Evolutionary conservation across 2,329 filamentous ascomycete genomes (phyloP).

Genomic region (Alternaria triticina): DNA sequence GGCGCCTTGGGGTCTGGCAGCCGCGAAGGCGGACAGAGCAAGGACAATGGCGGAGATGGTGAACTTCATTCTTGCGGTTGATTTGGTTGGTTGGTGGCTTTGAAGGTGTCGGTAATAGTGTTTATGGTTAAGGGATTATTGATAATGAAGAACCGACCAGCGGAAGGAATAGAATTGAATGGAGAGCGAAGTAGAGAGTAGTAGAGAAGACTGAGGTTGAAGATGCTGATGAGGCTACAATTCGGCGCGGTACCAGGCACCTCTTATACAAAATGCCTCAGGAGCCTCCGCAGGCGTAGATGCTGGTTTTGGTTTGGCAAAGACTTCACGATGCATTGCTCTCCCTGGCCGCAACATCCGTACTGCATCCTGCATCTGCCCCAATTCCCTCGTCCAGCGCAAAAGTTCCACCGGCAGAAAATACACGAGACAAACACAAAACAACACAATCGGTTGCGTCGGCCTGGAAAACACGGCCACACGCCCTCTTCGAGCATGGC

Average conservation of each 20-base stretch:
- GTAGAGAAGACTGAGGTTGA: slow-evolving; percentile 4
- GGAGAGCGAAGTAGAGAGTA: background rate
- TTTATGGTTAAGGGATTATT: slow-evolving; percentile 2
- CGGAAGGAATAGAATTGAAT: slow-evolving; percentile 8
- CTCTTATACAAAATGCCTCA: slow-evolving; percentile 6
- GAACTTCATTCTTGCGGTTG: slow-evolving; percentile 31
- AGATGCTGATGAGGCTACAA: slow-evolving; percentile 8
- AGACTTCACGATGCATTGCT: slow-evolving; percentile 6
- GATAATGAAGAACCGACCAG: slow-evolving; percentile 14
- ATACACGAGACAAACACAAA: slow-evolving; percentile 14
- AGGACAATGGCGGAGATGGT: slow-evolving; percentile 23
- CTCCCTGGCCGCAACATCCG: background rate
- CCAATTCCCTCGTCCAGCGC: background rate
- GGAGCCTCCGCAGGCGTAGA: background rate
- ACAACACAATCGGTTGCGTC: slow-evolving; percentile 2
- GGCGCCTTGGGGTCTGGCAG: slow-evolving; percentile 21
- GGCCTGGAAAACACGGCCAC: background rate
- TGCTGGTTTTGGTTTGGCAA: background rate
- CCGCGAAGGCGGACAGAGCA: slow-evolving; percentile 25
- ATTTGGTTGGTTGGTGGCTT: background rate
- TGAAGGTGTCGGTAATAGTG: background rate
- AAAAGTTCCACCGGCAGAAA: slow-evolving; percentile 2
- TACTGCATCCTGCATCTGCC: background rate
- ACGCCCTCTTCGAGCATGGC: background rate
- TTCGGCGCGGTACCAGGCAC: background rate